These are phyloP conservation scores for Neltuma alba DNA, from an alignment of 306 rosid species.

Conservation along the genomic window DNA sequence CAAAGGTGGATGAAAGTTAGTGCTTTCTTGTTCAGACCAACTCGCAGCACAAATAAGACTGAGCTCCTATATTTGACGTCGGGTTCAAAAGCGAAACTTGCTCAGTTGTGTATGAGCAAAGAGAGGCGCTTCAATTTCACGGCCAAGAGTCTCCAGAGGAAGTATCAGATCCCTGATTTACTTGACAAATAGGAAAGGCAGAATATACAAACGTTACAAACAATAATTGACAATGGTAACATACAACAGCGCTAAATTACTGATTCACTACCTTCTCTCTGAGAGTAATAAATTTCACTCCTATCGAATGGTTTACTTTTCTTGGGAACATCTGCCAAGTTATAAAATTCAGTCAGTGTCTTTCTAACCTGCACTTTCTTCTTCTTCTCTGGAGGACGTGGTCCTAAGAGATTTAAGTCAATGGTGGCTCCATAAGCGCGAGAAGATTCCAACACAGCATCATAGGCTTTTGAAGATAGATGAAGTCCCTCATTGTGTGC, in stretches of 20 bases:
- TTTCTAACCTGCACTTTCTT: conserved; percentile 44
- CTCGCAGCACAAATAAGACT: not conserved
- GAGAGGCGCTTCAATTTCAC: too few relatives aligned
- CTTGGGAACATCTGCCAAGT: conserved; percentile 45
- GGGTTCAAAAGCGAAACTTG: too few relatives aligned
- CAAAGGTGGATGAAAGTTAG: not conserved
- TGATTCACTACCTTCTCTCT: conserved; percentile 20
- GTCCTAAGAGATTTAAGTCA: conserved; percentile 61
- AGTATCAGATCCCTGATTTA: conserved; percentile 21
- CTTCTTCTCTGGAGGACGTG: conserved; percentile 64
- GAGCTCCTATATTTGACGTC: not conserved
- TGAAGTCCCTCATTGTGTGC: conserved; percentile 69
- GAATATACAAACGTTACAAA: conserved; percentile 43
- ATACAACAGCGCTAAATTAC: conserved; percentile 31
- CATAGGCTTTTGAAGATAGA: conserved; percentile 77
- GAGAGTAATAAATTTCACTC: conserved; percentile 41
- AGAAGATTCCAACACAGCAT: conserved; percentile 63
- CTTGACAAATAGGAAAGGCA: too few relatives aligned
- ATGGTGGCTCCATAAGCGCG: conserved; percentile 53
- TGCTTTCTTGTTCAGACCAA: not conserved
- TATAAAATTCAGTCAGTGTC: conserved; percentile 45
- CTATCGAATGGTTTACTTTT: conserved; percentile 48
- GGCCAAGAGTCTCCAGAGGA: conserved; percentile 3
- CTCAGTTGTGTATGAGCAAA: too few relatives aligned
- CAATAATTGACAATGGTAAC: conserved; percentile 32